These are phyloP conservation scores for Blastobotrys malaysiensis DNA, from an alignment of 1,139 yeast species.

Conservation along the genomic window DNA sequence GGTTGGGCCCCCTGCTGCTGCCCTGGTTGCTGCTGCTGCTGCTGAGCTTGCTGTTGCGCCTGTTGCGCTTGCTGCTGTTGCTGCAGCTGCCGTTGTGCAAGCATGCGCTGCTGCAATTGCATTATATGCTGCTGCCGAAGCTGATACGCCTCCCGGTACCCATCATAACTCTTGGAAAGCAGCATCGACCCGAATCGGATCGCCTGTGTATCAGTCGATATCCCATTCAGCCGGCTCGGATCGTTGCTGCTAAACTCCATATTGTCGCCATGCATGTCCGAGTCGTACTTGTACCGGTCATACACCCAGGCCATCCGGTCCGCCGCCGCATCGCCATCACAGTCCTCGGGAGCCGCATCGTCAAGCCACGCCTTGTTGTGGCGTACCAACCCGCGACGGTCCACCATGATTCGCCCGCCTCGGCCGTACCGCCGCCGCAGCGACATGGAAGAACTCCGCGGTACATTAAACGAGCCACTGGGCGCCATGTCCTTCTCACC, in stretches of 20 bases:
- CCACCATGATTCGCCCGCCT: conserved; percentile 64
- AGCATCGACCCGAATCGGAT: conserved; percentile 91
- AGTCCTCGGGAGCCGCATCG: conserved; percentile 22
- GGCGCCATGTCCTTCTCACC: conserved; percentile 26
- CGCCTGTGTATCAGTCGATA: conserved; percentile 80
- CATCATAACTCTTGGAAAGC: conserved; percentile 75
- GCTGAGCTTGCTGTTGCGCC: conserved; percentile 15
- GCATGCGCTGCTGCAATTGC: conserved; percentile 23
- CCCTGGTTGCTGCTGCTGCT: conserved; percentile 9
- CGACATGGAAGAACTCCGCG: conserved; percentile 38
- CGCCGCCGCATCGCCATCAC: conserved; percentile 26
- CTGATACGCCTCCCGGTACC: conserved; percentile 48
- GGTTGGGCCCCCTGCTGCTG: background rate
- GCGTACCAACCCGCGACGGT: conserved; percentile 49
- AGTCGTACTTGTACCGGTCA: conserved; percentile 74
- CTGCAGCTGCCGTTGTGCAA: conserved; percentile 15
- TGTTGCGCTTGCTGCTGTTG: conserved; percentile 22
- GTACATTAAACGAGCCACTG: conserved; percentile 24
- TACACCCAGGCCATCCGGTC: conserved; percentile 34
- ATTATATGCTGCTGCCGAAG: conserved; percentile 27
- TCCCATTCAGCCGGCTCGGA: conserved; percentile 69
- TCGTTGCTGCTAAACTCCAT: conserved; percentile 53
- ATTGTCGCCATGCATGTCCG: conserved; percentile 50
- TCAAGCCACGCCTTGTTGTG: conserved; percentile 1
- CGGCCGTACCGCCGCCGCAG: conserved; percentile 75